Evolutionary conservation across 2,329 filamentous ascomycete genomes (phyloP).

Genomic region (Ophiostoma piceae): DNA sequence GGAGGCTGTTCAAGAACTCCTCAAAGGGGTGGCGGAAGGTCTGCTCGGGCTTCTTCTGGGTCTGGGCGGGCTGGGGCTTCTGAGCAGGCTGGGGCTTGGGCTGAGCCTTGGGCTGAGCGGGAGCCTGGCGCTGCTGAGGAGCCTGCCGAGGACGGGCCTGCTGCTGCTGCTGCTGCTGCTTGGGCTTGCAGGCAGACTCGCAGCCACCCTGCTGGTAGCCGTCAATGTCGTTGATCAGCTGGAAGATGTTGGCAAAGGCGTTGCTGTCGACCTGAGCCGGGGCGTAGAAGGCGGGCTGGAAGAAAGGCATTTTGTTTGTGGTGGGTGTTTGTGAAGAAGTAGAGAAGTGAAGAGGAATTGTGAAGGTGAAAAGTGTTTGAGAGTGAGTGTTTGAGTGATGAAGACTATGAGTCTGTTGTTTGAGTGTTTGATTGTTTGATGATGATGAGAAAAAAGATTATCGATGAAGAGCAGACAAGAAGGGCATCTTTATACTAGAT

Average conservation of each 20-base stretch:
- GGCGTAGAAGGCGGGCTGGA: conserved; percentile 44
- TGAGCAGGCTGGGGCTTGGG: conserved; percentile 15
- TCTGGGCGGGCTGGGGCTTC: not conserved
- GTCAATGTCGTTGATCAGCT: conserved; percentile 58
- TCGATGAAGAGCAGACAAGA: not conserved
- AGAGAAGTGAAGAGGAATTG: not conserved
- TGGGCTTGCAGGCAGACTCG: conserved; percentile 17
- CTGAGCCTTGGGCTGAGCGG: conserved; percentile 23
- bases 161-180: conserved; percentile 20
- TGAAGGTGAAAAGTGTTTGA: not conserved
- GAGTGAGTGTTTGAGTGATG: not conserved
- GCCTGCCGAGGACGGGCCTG: too few species aligned
- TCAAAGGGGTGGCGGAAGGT: not conserved
- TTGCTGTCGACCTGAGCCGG: conserved; percentile 27
- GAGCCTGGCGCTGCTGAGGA: conserved; percentile 11
- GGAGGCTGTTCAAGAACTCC: conserved; percentile 6
- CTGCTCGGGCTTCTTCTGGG: conserved; percentile 13
- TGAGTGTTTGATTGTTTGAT: conserved; percentile 4
- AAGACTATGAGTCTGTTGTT: not conserved
- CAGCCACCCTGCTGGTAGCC: conserved; percentile 42
- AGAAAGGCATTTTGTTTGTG: conserved; percentile 37
- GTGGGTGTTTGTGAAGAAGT: not conserved
- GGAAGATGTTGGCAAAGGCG: conserved; percentile 46
- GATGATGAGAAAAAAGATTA: conserved; percentile 7
- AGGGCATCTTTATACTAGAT: not conserved